A percentile compares a stretch with the other conserved stretches of the same genome.
These are phyloP conservation scores for Waitea zeae DNA, from an alignment of 1,284 basidiomycete species.

Conservation along the genomic window DNA sequence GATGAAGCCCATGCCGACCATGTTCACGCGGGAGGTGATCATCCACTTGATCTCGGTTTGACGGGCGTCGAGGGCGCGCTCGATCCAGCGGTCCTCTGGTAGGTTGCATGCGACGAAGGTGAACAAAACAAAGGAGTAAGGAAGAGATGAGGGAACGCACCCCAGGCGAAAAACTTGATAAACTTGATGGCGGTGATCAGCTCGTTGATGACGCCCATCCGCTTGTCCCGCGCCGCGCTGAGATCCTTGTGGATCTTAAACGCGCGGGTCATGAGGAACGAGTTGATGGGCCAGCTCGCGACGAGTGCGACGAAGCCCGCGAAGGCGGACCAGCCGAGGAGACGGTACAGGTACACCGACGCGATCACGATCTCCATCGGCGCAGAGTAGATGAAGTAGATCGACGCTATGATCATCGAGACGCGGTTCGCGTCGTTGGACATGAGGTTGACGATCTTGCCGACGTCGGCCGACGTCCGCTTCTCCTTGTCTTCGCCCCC, in stretches of 20 bases:
- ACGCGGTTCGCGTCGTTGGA: conserved; percentile 2
- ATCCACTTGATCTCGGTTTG: conserved; percentile 49
- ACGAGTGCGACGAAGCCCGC: conserved; percentile 61
- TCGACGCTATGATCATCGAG: no score
- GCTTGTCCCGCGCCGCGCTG: conserved; percentile 38
- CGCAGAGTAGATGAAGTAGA: conserved; percentile 46
- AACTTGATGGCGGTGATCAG: conserved; percentile 59
- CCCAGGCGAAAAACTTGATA: conserved; percentile 60
- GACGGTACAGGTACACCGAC: conserved; percentile 50
- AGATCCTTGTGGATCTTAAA: conserved; percentile 27
- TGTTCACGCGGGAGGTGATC: conserved; percentile 46
- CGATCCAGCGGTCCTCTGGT: conserved; percentile 61
- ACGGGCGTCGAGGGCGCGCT: conserved; percentile 27
- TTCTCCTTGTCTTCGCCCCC: conserved; percentile 18
- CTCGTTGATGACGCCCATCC: conserved; percentile 70
- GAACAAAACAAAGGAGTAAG: conserved; percentile 70
- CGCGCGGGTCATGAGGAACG: conserved; percentile 45
- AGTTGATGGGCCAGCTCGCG: conserved; percentile 48
- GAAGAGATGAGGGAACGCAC: conserved; percentile 39
- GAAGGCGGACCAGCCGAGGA: conserved; percentile 72
- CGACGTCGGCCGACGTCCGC: conserved; percentile 44
- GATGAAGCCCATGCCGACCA: conserved; percentile 40
- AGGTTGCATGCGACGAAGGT: no score
- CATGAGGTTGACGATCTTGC: conserved; percentile 58
- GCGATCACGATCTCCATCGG: conserved; percentile 66